A percentile compares a stretch with the other conserved stretches of the same genome.
These are phyloP conservation scores for Cytidiella melzeri DNA, from an alignment of 768 basidiomycete species.

Conservation along the genomic window DNA sequence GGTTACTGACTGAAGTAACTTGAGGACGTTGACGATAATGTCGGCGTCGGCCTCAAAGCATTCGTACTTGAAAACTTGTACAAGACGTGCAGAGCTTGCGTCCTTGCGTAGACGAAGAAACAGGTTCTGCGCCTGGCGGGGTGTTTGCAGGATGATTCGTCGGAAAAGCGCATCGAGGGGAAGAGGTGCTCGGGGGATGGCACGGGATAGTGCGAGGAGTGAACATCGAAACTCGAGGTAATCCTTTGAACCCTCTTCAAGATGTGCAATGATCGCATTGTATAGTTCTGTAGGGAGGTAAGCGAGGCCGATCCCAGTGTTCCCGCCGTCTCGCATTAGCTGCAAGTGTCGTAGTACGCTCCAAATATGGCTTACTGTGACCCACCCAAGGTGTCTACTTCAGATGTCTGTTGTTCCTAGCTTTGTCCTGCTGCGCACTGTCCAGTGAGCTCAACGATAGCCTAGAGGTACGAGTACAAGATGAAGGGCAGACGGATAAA, in stretches of 20 bases:
- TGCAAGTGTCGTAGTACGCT: too few relatives aligned
- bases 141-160: constrained; percentile 42
- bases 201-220: constrained; percentile 52
- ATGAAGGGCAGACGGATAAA: too few relatives aligned
- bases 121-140: constrained; percentile 51
- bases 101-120: constrained; percentile 45
- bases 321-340: too few relatives aligned
- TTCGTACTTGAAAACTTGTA: constrained; percentile 47
- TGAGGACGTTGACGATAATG: constrained; percentile 63
- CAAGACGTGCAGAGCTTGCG: constrained; percentile 19
- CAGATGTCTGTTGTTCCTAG: too few relatives aligned
- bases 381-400: too few relatives aligned
- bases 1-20: constrained; percentile 44
- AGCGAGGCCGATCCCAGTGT: constrained; percentile 5
- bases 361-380: too few relatives aligned
- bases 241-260: constrained; percentile 33
- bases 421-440: too few relatives aligned
- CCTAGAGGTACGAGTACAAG: too few relatives aligned
- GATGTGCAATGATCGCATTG: constrained; percentile 45
- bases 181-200: constrained; percentile 56
- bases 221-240: constrained; percentile 36
- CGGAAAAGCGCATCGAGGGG: constrained; percentile 53
- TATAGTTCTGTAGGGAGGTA: constrained; percentile 63
- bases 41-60: constrained; percentile 73
- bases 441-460: too few relatives aligned